A percentile compares a stretch with the other conserved stretches of the same genome.
These are phyloP conservation scores for Iris macrosiphon DNA, from an alignment of 106 monocot species.

Conservation along the genomic window DNA sequence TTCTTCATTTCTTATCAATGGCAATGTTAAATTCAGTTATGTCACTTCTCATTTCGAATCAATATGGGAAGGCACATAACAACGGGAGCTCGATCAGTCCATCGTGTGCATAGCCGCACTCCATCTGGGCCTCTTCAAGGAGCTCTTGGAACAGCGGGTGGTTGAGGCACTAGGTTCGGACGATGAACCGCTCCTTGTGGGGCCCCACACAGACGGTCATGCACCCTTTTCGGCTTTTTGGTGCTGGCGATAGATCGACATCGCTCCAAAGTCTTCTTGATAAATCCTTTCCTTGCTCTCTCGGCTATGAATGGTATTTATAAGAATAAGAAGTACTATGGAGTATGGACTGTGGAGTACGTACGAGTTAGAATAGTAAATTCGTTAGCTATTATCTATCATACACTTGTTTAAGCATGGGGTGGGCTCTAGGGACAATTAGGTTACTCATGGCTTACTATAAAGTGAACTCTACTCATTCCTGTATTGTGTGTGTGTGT, in stretches of 20 bases:
- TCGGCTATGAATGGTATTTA: too few species aligned
- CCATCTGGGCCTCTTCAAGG: constrained; percentile 51
- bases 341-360: not conserved
- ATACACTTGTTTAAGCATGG: constrained; percentile 6
- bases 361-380: not conserved
- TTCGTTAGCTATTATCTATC: not conserved
- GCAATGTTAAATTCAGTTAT: too few species aligned
- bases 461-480: too few species aligned
- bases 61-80: too few species aligned
- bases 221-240: constrained; percentile 28
- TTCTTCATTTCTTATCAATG: too few species aligned
- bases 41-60: too few species aligned
- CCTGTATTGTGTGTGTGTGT: too few species aligned
- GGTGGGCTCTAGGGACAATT: not conserved
- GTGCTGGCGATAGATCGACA: constrained; percentile 3
- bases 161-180: constrained; percentile 45
- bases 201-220: constrained; percentile 47
- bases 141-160: constrained; percentile 48
- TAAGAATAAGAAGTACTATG: not conserved
- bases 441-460: constrained; percentile 6
- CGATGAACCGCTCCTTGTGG: constrained; percentile 35
- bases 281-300: constrained; percentile 1
- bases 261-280: constrained; percentile 1
- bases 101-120: constrained; percentile 31
- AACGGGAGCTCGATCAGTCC: constrained; percentile 49